Percentiles rank a stretch among this genome's conserved stretches.
Evolutionary conservation across 1,284 basidiomycete genomes (phyloP).

Genomic region (Sanguinoderma infundibulare): DNA sequence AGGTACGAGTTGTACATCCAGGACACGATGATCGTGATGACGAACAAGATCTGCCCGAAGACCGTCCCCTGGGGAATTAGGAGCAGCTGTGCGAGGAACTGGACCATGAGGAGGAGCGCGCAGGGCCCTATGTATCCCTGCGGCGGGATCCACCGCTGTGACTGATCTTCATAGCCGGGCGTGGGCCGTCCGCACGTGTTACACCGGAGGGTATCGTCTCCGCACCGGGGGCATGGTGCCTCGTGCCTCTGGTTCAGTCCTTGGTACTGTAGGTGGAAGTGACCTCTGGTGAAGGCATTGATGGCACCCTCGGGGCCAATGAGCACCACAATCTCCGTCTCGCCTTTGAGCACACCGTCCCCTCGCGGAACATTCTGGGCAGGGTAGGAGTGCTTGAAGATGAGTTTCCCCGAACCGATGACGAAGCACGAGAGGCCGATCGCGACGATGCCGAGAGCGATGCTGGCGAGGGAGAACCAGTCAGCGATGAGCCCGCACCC

Average conservation of each 20-base stretch:
- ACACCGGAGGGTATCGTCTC: too few species aligned
- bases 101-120: slow-evolving; percentile 19
- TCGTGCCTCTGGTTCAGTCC: too few species aligned
- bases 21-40: slow-evolving; percentile 18
- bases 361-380: slow-evolving; percentile 20
- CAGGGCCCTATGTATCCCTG: slow-evolving; percentile 1
- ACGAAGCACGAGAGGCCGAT: slow-evolving; percentile 22
- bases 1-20: slow-evolving; percentile 25
- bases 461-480: slow-evolving; percentile 25
- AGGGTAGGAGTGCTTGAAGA: slow-evolving; percentile 15
- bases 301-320: slow-evolving; percentile 19
- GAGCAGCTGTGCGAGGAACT: slow-evolving; percentile 24
- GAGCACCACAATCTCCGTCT: slow-evolving; percentile 11
- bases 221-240: too few species aligned
- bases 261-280: slow-evolving; percentile 15
- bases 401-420: slow-evolving; percentile 21
- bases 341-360: slow-evolving; percentile 17
- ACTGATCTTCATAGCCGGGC: background rate
- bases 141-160: too few species aligned
- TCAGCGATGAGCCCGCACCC: slow-evolving; percentile 21
- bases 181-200: background rate
- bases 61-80: slow-evolving; percentile 22
- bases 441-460: slow-evolving; percentile 20
- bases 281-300: slow-evolving; percentile 20
- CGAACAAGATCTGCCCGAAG: slow-evolving; percentile 26